phyloP scores from a whole-genome alignment of 208 protist genomes.

The Trypanosoma vivax region DNA sequence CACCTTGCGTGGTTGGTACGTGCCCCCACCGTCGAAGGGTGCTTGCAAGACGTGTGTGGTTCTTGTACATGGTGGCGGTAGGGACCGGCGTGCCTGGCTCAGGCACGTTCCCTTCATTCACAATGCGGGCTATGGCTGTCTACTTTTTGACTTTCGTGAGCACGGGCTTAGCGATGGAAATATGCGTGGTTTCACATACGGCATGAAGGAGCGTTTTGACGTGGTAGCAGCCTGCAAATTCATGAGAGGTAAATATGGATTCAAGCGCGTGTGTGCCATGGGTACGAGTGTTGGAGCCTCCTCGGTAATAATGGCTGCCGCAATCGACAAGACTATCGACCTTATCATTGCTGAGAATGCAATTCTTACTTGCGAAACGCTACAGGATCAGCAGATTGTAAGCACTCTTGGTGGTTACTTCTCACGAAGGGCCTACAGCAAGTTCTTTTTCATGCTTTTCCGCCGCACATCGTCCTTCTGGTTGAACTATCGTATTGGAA shows the following conservation, averaged over 20 bases:
- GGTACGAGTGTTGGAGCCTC: conserved; percentile 85
- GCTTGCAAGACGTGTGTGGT: conserved; percentile 58
- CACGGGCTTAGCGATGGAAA: conserved; percentile 81
- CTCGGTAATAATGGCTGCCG: conserved; percentile 87
- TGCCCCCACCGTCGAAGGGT: conserved; percentile 31
- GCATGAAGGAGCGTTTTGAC: conserved; percentile 86
- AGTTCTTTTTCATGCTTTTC: conserved; percentile 63
- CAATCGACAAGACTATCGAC: conserved; percentile 81
- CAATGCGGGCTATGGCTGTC: conserved; percentile 67
- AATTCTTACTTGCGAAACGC: conserved; percentile 68
- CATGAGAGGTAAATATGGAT: conserved; percentile 58
- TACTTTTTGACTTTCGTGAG: conserved; percentile 90
- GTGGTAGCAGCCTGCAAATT: conserved; percentile 73
- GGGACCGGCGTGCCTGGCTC: conserved; percentile 85
- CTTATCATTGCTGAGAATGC: conserved; percentile 87
- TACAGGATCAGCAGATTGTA: conserved; percentile 78
- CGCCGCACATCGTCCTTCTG: conserved; percentile 55
- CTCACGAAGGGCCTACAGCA: conserved; percentile 40
- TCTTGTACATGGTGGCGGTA: conserved; percentile 87
- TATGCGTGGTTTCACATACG: conserved; percentile 81
- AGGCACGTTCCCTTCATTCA: conserved; percentile 85
- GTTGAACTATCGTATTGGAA: conserved; percentile 83
- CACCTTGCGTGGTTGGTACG: conserved; percentile 79
- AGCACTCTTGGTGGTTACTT: conserved; percentile 72
- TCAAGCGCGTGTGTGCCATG: conserved; percentile 73